Evolutionary conservation across 1,284 basidiomycete genomes (phyloP), one percentile per base, ranked within the genome.

Genomic region (Nidula niveotomentosa): DNA sequence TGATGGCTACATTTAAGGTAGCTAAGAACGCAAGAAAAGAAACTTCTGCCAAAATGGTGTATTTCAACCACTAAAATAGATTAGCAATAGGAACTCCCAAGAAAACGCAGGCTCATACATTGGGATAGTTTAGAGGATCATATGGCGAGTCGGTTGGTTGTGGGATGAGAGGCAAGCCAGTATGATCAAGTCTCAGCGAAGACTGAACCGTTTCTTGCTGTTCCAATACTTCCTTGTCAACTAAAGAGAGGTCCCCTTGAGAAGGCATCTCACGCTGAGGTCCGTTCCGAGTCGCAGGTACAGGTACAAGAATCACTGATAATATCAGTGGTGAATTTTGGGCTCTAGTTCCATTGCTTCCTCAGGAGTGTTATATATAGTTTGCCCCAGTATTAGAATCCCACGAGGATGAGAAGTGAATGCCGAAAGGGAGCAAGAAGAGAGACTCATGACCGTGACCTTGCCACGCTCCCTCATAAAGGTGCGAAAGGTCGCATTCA

Each of bases 121-220:
- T 66, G 36, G 70, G 70, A 52, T 71, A 72, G 52, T 70, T 71
- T 54, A 72, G 60, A 18, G 70, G 70, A 53, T 72, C 70, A 35
- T 59, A 60, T 35, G 64, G 65, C 13, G 62, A 66, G 8, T 49
- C 52, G 1, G 64, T 63, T n/a, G 70, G 70, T 48, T 72, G 70
- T 18, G 70, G 70, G 46, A 69, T 61, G 33, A 72, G 63, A 23
- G 69, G 70, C 44, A 72, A 64, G 15, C 68, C 69, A 36, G 56
- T 58, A 10, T 54, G 48, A 51, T 71, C 70, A 36, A 71, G 59
- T 53, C 66, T 69, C 7, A 52, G 39, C 15, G 15, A n/a, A 44
- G 39, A 15, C 15, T 15, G n/a, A 33, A 17, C n/a, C 8, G 10
- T 15, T 12, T 51, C 49, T 17, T 9, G 15, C 15, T 37, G 15